phyloP scores from a whole-genome alignment of 2,329 filamentous ascomycete genomes.

The Coniochaeta hoffmannii region DNA sequence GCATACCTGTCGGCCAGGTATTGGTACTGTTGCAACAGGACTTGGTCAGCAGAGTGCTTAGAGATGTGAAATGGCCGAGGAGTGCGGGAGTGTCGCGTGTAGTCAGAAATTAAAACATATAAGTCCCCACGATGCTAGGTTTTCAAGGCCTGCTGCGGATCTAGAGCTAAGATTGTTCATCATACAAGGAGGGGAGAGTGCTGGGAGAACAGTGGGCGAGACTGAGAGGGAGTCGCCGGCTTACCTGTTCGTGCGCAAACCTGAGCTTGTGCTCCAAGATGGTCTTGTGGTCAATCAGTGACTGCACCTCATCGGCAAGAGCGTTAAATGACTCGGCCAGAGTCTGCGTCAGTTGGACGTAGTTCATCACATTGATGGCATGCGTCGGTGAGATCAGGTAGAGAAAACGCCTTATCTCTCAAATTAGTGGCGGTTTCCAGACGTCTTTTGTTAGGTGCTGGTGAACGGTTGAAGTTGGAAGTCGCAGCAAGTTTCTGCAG shows the following conservation, averaged over 20 bases:
- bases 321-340: conserved; percentile 58
- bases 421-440: neutral
- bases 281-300: conserved; percentile 54
- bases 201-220: conserved; percentile 5
- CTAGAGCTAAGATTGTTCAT: conserved; percentile 70
- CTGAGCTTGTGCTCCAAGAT: conserved; percentile 60
- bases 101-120: conserved; percentile 35
- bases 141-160: conserved; percentile 60
- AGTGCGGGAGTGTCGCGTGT: conserved; percentile 10
- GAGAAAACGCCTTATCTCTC: neutral
- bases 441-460: neutral
- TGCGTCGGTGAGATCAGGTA: neutral
- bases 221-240: conserved; percentile 2
- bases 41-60: neutral
- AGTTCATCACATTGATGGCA: conserved; percentile 30
- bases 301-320: conserved; percentile 58
- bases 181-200: conserved; percentile 11
- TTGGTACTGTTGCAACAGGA: conserved; percentile 43
- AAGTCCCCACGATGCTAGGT: conserved; percentile 53
- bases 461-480: neutral
- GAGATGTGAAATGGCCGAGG: conserved; percentile 2
- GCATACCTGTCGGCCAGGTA: conserved; percentile 62
- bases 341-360: conserved; percentile 41
- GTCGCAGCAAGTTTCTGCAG: neutral
- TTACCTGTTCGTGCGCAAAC: conserved; percentile 60